Base-by-base conservation (phyloP, 177 flowering plant genomes). In the Vitis hybrid region DNA sequence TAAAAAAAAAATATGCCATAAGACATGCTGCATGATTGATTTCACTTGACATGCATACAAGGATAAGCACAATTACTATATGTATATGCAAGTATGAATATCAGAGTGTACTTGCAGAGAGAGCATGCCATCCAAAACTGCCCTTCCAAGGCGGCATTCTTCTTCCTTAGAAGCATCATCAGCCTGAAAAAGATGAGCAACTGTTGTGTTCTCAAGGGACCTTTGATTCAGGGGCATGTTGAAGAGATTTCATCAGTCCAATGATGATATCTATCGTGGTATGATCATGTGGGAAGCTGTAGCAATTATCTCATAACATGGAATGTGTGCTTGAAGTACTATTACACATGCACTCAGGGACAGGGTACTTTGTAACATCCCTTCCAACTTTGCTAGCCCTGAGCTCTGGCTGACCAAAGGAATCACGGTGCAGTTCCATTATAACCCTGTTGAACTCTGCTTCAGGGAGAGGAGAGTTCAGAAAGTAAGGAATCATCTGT, bases 291-390 rank as follows among this genome's bases (percentile, higher is more conserved):
- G 34, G 74, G 55, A 63, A 56, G n/a, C 56, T 17, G 30, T 50
- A 30, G 1, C 34, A 9, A 59, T 56, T 15, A 17, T 34, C 26
- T 79, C 66, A 77, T 45, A 30, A 32, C n/a, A 49, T 8, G 55
- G 79, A 74, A 60, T 67, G 70, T 11, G 62, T 15, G 11, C 14
- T 78, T n/a, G 84, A 73, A 26, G 30, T 26, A 64, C 61, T 59
- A 23, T 84, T 92, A 79, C 97, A 92, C 99, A 96, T 96, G 73
- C 99, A 96, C 70, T 91, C 99, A 0, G 95, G 93, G 19, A 89
- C 75, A 39, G 99, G 99, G 64, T 86, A 92, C 83, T 92, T 91
- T 2, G 98, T 94, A 11, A 96, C 97, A 77, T 96, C 99, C 60
- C 89, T 83, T 19, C 95, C 94, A 6, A 65, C 72, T 83, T 88